Evolutionary conservation across 192 early-diverging fungal species (phyloP), one percentile per base, ranked within the genome.

Genomic region (Coemansia sp.): DNA sequence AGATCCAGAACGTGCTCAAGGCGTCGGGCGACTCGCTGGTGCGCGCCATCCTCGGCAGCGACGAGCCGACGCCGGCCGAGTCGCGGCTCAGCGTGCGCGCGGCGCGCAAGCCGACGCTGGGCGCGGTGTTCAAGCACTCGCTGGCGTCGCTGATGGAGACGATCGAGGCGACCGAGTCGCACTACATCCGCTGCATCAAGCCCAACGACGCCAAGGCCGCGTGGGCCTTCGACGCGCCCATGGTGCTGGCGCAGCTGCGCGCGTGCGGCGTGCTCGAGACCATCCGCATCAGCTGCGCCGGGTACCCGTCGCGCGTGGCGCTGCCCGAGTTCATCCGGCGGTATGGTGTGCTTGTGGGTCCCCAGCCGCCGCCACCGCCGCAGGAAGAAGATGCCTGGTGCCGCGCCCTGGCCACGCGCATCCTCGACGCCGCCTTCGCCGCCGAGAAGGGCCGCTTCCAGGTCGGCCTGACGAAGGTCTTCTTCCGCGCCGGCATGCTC

Each of bases 261-360:
- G 98, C 98, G 24, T 99, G 98, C 81, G 98, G 98, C 88, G 98
- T 99, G 31, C 78, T 99, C 11, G 98, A 99, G 86, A 99, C 98
- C 9, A 99, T 99, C 79, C 91, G 95, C 40, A 99, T 99, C 84
- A 93, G 91, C 75, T 96, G 95, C 74, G 96, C 96, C 5, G 98
- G 98, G 32, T 99, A 99, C 74, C 98, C 98, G 7, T 92, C 92
- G 22, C 88, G 94, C 27, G 91, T 90, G 80, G 85, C 89, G 15
- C 98, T 92, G 79, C 85, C 86, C 32, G 96, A 98, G 62, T 99
- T 99, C 76, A 93, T 92, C 65, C 91, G 95, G 73, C 93, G 95
- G 27, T 86, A 89, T 83, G 85, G 87, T 77, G 83, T 89, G 59
- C 62, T 93, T 22, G 24, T 74, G 48, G 41, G 81, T 86, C 86